A percentile compares a stretch with the other conserved stretches of the same genome.
Conservation (phyloP, 2,329 filamentous ascomycete genomes). For the Hymenotorrendiella dingleyae region DNA sequence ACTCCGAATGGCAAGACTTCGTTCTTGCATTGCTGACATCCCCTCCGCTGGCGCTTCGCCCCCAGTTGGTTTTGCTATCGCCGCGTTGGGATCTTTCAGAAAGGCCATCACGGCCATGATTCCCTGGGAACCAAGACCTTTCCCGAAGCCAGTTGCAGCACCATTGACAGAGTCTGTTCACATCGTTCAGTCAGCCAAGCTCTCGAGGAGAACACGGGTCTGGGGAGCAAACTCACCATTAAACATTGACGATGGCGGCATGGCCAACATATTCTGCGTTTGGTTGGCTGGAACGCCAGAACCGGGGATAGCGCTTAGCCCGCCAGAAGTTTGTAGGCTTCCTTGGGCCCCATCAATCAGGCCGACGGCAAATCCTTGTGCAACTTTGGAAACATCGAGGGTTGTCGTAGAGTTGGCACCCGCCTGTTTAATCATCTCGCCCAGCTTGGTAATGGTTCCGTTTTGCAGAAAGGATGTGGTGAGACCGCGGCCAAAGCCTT, state of each 20-base stretch:
- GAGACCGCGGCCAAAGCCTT: constrained; percentile 28
- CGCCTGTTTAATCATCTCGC: constrained; percentile 10
- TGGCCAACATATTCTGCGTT: constrained; percentile 24
- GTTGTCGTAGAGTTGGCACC: constrained; percentile 10
- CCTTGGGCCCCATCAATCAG: constrained; percentile 33
- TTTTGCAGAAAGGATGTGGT: constrained; percentile 31
- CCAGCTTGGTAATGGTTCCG: constrained; percentile 27
- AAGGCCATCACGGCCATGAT: too few relatives aligned
- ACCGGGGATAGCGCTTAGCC: constrained; percentile 6
- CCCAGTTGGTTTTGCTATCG: too few relatives aligned
- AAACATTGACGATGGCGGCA: constrained; percentile 22
- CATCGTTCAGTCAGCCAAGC: too few relatives aligned
- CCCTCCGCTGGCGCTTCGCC: too few relatives aligned
- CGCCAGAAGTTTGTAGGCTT: constrained; percentile 23
- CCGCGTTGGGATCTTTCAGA: too few relatives aligned
- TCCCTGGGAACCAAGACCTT: neutral
- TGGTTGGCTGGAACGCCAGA: neutral
- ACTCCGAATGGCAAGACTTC: too few relatives aligned
- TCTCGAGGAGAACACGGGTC: too few relatives aligned
- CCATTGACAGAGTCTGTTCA: too few relatives aligned
- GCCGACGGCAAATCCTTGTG: constrained; percentile 33
- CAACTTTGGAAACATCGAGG: constrained; percentile 27
- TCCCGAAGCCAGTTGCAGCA: constrained; percentile 26
- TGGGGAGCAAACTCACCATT: too few relatives aligned
- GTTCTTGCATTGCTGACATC: too few relatives aligned